phyloP scores from a whole-genome alignment of 345 rosid genomes.

The Hibiscus tridactylites region DNA sequence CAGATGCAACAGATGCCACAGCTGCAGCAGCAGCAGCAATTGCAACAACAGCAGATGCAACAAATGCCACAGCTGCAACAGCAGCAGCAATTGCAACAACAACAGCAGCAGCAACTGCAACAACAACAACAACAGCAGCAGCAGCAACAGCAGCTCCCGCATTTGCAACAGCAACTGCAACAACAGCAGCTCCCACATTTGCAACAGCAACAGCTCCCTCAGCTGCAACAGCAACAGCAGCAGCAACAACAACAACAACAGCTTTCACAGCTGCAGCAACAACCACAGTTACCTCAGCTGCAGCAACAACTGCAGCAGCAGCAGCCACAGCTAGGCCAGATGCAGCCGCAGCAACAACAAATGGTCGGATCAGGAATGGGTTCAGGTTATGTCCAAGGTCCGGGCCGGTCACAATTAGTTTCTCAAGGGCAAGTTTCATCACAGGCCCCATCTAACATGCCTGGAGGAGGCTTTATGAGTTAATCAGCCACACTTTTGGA shows the following conservation, averaged over 20 bases:
- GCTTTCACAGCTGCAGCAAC: slow-evolving; percentile 27
- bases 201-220: slow-evolving; percentile 14
- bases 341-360: slow-evolving; percentile 48
- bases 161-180: slow-evolving; percentile 29
- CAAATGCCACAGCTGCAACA: slow-evolving; percentile 19
- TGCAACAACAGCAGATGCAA: slow-evolving; percentile 16
- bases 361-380: slow-evolving; percentile 73
- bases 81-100: slow-evolving; percentile 20
- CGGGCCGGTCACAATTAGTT: slow-evolving; percentile 47
- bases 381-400: slow-evolving; percentile 67
- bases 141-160: slow-evolving; percentile 26
- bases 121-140: slow-evolving; percentile 16
- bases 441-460: slow-evolving; percentile 61
- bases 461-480: slow-evolving; percentile 64
- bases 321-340: slow-evolving; percentile 21
- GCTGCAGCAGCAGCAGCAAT: slow-evolving; percentile 28
- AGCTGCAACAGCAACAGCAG: slow-evolving; percentile 25
- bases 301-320: slow-evolving; percentile 27
- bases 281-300: slow-evolving; percentile 18
- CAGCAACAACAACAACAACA: slow-evolving; percentile 44
- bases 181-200: slow-evolving; percentile 19
- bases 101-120: slow-evolving; percentile 18
- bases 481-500: slow-evolving; percentile 4
- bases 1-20: slow-evolving; percentile 16
- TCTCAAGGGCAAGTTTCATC: slow-evolving; percentile 63